Evolutionary conservation across 208 protist species (phyloP).

Genomic region (Trypanosoma lewisi): DNA sequence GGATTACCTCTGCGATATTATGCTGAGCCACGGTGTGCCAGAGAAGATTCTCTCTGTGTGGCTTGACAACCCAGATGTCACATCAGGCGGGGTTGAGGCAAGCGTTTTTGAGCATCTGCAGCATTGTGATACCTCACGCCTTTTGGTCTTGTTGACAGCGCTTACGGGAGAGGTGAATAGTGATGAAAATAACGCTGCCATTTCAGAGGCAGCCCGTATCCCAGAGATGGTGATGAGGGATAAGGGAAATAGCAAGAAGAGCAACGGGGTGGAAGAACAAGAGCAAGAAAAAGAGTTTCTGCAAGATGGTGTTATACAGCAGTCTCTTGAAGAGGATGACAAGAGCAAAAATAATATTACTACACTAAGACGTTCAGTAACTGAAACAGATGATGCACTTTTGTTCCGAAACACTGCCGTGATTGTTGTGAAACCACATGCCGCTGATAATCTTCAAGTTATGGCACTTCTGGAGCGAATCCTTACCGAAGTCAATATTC

Average conservation of each 20-base stretch:
- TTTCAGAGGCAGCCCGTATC: background rate
- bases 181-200: conserved; percentile 3
- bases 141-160: conserved; percentile 21
- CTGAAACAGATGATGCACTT: conserved; percentile 20
- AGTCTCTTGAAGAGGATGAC: background rate
- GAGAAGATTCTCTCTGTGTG: conserved; percentile 25
- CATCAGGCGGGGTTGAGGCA: conserved; percentile 22
- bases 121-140: conserved; percentile 30
- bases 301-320: too few species aligned
- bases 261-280: too few species aligned
- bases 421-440: conserved; percentile 56
- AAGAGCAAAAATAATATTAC: background rate
- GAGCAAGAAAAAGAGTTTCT: too few species aligned
- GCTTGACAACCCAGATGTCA: conserved; percentile 41
- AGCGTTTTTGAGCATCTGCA: conserved; percentile 45
- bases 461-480: conserved; percentile 25
- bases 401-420: conserved; percentile 46
- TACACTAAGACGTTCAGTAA: background rate
- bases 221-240: conserved; percentile 1
- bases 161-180: conserved; percentile 25
- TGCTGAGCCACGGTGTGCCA: conserved; percentile 30
- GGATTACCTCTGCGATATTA: conserved; percentile 39
- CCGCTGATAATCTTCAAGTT: conserved; percentile 19
- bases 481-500: conserved; percentile 27
- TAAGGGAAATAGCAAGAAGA: too few species aligned